Evolutionary conservation across 2,329 filamentous ascomycete genomes (phyloP).

Genomic region (Geoglossum cookeanum): DNA sequence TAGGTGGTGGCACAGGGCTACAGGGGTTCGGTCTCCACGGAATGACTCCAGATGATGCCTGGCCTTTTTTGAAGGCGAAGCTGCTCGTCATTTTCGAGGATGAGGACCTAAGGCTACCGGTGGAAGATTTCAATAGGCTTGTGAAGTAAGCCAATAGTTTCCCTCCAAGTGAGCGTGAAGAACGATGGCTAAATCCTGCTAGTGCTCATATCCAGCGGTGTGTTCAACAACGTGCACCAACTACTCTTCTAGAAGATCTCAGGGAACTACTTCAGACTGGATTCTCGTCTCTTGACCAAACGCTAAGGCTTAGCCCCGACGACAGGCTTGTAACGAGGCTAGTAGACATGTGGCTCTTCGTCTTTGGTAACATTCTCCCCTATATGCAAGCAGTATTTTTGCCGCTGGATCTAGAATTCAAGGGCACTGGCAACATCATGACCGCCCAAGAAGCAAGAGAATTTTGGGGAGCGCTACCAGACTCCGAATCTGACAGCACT

Average conservation of each 20-base stretch:
- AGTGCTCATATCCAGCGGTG: conserved; percentile 57
- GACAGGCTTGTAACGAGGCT: conserved; percentile 77
- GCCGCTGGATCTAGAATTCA: conserved; percentile 82
- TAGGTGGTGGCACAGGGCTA: neutral
- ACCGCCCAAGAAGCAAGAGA: conserved; percentile 61
- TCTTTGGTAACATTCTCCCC: conserved; percentile 75
- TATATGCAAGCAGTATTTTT: conserved; percentile 93
- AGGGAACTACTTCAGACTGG: conserved; percentile 60
- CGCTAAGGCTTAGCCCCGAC: conserved; percentile 58
- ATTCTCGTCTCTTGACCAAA: conserved; percentile 71
- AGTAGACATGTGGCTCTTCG: conserved; percentile 85
- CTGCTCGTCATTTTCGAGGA: conserved; percentile 64
- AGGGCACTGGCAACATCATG: conserved; percentile 65
- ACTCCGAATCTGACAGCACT: conserved; percentile 14
- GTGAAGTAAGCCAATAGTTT: conserved; percentile 30
- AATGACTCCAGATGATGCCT: conserved; percentile 50
- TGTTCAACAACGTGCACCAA: conserved; percentile 51
- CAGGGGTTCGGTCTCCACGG: conserved; percentile 27
- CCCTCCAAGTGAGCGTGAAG: neutral
- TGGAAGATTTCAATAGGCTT: conserved; percentile 67
- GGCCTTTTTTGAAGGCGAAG: conserved; percentile 61
- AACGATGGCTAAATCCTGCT: neutral
- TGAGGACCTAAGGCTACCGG: conserved; percentile 57
- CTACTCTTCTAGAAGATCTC: conserved; percentile 55
- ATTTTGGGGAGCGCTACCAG: conserved; percentile 65